These are phyloP conservation scores for Mortierella sp. DNA, from an alignment of 371 early-diverging fungal genomes.

Conservation along the genomic window DNA sequence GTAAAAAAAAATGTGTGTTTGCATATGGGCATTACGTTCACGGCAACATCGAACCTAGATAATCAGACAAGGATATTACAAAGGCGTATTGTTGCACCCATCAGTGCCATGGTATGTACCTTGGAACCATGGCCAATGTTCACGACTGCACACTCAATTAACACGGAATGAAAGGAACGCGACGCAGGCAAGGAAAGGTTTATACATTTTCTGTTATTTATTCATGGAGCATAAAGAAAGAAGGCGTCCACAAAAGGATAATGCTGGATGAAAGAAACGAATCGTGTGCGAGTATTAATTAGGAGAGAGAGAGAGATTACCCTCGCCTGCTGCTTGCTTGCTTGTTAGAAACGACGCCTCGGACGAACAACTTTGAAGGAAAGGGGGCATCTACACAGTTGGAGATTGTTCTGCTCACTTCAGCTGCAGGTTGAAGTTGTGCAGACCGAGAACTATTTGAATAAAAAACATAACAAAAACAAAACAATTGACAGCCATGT, in stretches of 20 bases:
- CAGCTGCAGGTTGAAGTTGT: conserved; percentile 63
- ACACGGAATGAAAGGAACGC: no score
- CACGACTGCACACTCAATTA: no score
- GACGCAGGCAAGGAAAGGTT: no score
- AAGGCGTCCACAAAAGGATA: neutral
- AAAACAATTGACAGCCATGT: neutral
- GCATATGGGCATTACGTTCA: no score
- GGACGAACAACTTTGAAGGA: neutral
- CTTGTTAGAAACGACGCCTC: no score
- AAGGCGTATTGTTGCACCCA: no score
- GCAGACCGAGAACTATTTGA: conserved; percentile 66
- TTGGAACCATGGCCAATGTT: no score
- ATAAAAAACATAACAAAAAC: neutral
- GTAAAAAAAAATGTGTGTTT: no score
- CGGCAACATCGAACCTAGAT: no score
- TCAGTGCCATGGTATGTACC: no score
- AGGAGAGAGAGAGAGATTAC: neutral
- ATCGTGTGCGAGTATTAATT: neutral
- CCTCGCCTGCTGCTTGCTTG: neutral
- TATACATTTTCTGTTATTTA: neutral
- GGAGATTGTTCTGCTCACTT: conserved; percentile 18
- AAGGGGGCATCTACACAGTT: neutral
- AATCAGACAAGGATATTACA: no score
- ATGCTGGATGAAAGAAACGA: neutral
- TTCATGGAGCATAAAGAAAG: neutral